Base-by-base conservation (phyloP, 2,329 filamentous ascomycete species). In the Epichloe sibirici region DNA sequence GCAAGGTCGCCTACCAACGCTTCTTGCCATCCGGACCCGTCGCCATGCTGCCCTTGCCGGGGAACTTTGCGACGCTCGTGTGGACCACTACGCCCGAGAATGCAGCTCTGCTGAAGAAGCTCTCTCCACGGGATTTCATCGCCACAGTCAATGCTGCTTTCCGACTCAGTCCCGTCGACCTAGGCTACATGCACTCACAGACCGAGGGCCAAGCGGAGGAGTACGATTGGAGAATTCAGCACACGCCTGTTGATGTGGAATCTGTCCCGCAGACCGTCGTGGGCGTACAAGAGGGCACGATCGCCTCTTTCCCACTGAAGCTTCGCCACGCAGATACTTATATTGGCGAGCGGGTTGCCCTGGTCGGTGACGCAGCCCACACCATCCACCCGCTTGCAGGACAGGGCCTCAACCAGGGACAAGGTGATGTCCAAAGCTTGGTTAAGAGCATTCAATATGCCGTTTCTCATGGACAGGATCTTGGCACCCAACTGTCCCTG, bases 291-390 rank as follows among this genome's bases (percentile, higher is more conserved):
- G 76, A 85, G 51, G 83, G 84, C 59, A 89, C 82, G 17, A 74
- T 94, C 13, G 91, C 93, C 1, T 90, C 88, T 0, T 98, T 98
- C 69, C 93, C 93, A 0, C 78, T 98, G 17, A 88, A 86, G 63
- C 77, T 97, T 73, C 84, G 90, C 31, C 93, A 98, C 66, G 90
- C 91, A n/a, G 88, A 94, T 63, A 89, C 88, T 1, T 98, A 98
- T 65, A 86, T 88, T 43, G 86, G 83, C 40, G 89, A 95, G 62
- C 85, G 93, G n/a, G 75, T 96, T 8, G 93, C 90, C 1, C 79
- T 98, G 1, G 82, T 98, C 38, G 93, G 93, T 55, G 93, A 98
- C 59, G 93, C 93, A 1, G 93, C 93, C 7, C 93, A 98, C 66
- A 95, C 90, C 1, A 83, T 95, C 58, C 93, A 98, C 66, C 93